Evolutionary conservation across 73 alveolate species (phyloP), one percentile per base, ranked within the genome.

Genomic region (Strombidium stylifer): DNA sequence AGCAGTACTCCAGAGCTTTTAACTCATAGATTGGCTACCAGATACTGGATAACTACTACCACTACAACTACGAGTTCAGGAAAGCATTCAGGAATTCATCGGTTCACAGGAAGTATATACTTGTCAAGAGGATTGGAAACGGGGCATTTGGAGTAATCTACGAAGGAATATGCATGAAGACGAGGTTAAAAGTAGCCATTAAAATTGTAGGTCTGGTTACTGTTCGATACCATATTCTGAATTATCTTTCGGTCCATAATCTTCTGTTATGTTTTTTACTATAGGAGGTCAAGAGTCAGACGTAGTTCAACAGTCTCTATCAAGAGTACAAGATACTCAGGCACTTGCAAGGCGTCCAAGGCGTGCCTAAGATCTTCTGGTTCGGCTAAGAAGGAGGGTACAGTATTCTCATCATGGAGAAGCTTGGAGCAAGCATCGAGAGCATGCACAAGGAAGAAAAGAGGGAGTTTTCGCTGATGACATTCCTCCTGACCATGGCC

Each of bases 121-220:
- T n/a, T n/a, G n/a, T n/a, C n/a, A 70, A 70, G 49, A 78, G 70
- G 48, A 58, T 78, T 21, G 90, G 91, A n/a, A 41, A 66, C 26
- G 91, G 91, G 4, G 67, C 91, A 0, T 79, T 79, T 42, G 91
- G 91, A 20, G 86, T 59, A 37, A 68, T 79, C 34, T 79, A 36
- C 14, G 56, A 44, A 44, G 56, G 56, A 4, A 6, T 44, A 11
- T 4, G 11, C 56, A 6, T 44, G 10, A 5, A 44, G 8, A 44
- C 56, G 14, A 4, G 11, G 5, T 5, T 6, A 8, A 5, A 11
- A 44, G 35, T 44, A 4, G 56, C 56, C 30, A 16, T 44, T 8
- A 44, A 44, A 44, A 18, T 44, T 11, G 56, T 18, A 44, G 21
- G 35, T 44, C 5, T 57, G 5, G 57, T 57, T 32, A 57, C 85